Evolutionary conservation across 225 moss, liverwort and hornwort genomes (phyloP).

Genomic region (Physcomitrium patens): DNA sequence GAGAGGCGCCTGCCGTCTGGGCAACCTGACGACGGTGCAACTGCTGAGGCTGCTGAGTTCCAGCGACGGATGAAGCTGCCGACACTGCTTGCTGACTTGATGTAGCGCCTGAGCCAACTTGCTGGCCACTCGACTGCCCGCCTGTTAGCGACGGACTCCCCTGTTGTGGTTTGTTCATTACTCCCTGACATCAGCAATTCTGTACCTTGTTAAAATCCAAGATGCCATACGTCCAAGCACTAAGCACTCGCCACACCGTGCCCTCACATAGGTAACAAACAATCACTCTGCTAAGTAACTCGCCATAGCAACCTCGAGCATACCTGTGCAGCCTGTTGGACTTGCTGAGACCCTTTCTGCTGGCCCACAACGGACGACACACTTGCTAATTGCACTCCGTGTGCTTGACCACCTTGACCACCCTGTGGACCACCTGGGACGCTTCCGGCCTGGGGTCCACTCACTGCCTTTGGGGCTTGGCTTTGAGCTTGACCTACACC

Average conservation of each 20-base stretch:
- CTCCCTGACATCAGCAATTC: slow-evolving; percentile 36
- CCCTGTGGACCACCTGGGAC: slow-evolving; percentile 19
- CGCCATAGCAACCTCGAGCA: slow-evolving; percentile 11
- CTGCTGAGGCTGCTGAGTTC: slow-evolving; percentile 31
- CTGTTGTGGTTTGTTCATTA: slow-evolving; percentile 35
- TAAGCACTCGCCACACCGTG: not conserved
- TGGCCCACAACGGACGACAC: slow-evolving; percentile 24
- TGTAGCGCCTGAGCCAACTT: slow-evolving; percentile 15
- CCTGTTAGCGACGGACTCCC: slow-evolving; percentile 25
- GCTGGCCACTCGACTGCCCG: slow-evolving; percentile 24
- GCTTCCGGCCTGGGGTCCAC: slow-evolving; percentile 30
- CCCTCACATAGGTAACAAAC: not conserved
- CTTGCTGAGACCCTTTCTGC: slow-evolving; percentile 40
- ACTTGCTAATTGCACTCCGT: slow-evolving; percentile 26
- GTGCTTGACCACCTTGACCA: slow-evolving; percentile 32
- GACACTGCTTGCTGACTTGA: slow-evolving; percentile 25
- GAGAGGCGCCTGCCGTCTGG: slow-evolving; percentile 34
- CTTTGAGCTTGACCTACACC: slow-evolving; percentile 25
- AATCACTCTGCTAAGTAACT: not conserved
- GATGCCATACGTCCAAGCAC: not conserved
- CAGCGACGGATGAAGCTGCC: slow-evolving; percentile 25
- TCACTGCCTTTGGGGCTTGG: slow-evolving; percentile 34
- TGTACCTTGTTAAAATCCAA: slow-evolving; percentile 2
- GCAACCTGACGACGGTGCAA: slow-evolving; percentile 30
- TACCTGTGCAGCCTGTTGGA: slow-evolving; percentile 39